phyloP scores from a whole-genome alignment of 176 grass and related monocot genomes.

The Phoenix roebelenii region DNA sequence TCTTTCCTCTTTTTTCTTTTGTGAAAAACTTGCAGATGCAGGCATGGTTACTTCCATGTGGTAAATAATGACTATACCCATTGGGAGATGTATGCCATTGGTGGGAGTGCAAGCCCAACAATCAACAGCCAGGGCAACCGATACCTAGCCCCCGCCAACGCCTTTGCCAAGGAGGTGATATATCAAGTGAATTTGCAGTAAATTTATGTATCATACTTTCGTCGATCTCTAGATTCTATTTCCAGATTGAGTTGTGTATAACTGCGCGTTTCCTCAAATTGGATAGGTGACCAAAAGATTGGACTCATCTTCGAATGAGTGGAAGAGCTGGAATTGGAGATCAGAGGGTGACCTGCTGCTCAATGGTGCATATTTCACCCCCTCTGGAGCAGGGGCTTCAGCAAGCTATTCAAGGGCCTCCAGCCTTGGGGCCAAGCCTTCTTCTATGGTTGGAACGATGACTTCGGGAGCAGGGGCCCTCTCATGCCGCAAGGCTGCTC shows the following conservation, averaged over 20 bases:
- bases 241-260: too few relatives aligned
- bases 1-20: not conserved
- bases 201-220: too few relatives aligned
- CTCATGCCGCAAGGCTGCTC: conserved; percentile 10
- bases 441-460: conserved; percentile 29
- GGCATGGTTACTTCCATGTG: conserved; percentile 42
- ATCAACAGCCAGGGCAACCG: conserved; percentile 44
- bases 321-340: conserved; percentile 44
- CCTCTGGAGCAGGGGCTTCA: conserved; percentile 30
- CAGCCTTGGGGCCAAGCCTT: conserved; percentile 36
- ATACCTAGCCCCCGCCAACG: conserved; percentile 29
- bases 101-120: conserved; percentile 35
- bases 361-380: conserved; percentile 40
- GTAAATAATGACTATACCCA: conserved; percentile 48
- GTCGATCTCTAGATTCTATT: not conserved
- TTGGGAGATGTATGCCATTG: conserved; percentile 49
- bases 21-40: conserved; percentile 16
- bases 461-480: conserved; percentile 20
- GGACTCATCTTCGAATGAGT: conserved; percentile 2
- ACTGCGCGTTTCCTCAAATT: not conserved
- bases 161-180: conserved; percentile 34
- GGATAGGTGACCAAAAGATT: conserved; percentile 39
- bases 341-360: conserved; percentile 35
- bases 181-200: not conserved
- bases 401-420: conserved; percentile 37